Evolutionary conservation across 2,329 filamentous ascomycete genomes (phyloP), one percentile per base, ranked within the genome.

Genomic region (Colletotrichum orbiculare): DNA sequence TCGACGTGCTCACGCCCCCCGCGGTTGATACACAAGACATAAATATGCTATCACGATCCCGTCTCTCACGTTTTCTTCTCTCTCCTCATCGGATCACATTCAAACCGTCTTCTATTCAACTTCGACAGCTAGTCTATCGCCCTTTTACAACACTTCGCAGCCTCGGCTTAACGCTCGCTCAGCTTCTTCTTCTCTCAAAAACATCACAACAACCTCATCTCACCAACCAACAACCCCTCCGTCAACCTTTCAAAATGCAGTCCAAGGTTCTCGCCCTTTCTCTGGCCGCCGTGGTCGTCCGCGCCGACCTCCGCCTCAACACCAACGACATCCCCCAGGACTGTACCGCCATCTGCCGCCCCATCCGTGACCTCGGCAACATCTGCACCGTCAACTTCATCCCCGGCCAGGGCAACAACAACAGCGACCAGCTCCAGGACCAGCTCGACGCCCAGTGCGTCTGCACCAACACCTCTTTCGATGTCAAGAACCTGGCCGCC

Each of bases 331-430:
- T 78, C 10, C 77, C 79, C 8, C 54, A 60, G n/a, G 68, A 67
- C 43, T 80, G 78, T 71, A 66, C 70, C 35, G 64, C 70, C 67
- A 76, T 80, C 69, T 81, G 79, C 67, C 60, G 70, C 25, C 77
- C 79, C 48, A 70, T 80, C 39, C 73, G 71, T 9, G 66, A 75
- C 33, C 73, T 80, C 37, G 75, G 74, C 55, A 71, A 71, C 39
- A 71, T 69, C 43, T 82, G 80, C 66, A 75, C 78, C 33, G 73
- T 74, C 41, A 71, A 76, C 57, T 71, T 75, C 42, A 52, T 63
- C 47, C 37, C 53, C 11, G 63, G 58, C 42, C 62, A 65, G 62
- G 58, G 47, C 34, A 70, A 63, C 63, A 66, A 63, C 63, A 66
- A 66, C 63, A 66, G 63, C 58, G 63, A 66, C 12, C 41, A 63